Evolutionary conservation across 805 yeast species (phyloP).

Genomic region (Teunomyces stri): DNA sequence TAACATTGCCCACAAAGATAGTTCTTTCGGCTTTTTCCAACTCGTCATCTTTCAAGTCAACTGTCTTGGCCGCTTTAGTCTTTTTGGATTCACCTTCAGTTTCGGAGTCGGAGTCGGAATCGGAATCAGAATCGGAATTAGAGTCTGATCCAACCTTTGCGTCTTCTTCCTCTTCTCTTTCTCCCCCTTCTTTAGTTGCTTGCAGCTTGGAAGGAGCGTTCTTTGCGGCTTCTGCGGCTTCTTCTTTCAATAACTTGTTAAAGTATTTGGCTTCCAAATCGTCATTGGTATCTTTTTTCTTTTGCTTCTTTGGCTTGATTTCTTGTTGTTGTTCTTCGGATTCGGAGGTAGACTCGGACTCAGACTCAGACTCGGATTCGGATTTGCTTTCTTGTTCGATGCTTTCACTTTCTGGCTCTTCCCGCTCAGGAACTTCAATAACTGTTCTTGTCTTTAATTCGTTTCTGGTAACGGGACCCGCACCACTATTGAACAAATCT

Average conservation of each 20-base stretch:
- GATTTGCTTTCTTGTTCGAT: slow-evolving; percentile 14
- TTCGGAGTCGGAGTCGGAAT: slow-evolving; percentile 18
- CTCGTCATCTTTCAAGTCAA: slow-evolving; percentile 69
- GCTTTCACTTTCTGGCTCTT: slow-evolving; percentile 12
- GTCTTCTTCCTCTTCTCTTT: slow-evolving; percentile 11
- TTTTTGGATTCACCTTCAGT: slow-evolving; percentile 13
- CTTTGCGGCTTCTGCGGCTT: slow-evolving; percentile 15
- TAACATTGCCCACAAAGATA: slow-evolving; percentile 84
- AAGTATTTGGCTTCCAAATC: slow-evolving; percentile 57
- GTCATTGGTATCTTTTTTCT: slow-evolving; percentile 36
- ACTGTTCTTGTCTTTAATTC: slow-evolving; percentile 32
- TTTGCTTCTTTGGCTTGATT: slow-evolving; percentile 16
- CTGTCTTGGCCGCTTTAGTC: slow-evolving; percentile 40
- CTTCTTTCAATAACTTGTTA: slow-evolving; percentile 46
- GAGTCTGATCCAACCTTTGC: slow-evolving; percentile 9
- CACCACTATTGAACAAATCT: slow-evolving; percentile 27
- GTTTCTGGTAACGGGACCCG: slow-evolving; percentile 49
- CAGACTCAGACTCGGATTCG: background rate
- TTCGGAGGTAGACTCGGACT: slow-evolving; percentile 11
- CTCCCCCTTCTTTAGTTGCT: slow-evolving; percentile 21
- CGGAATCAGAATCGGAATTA: slow-evolving; percentile 5
- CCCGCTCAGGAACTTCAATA: slow-evolving; percentile 16
- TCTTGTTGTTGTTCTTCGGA: slow-evolving; percentile 21
- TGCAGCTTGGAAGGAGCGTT: background rate
- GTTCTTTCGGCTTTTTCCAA: slow-evolving; percentile 81